phyloP scores from a whole-genome alignment of 768 basidiomycete genomes.

The Tephrocybe sp. region DNA sequence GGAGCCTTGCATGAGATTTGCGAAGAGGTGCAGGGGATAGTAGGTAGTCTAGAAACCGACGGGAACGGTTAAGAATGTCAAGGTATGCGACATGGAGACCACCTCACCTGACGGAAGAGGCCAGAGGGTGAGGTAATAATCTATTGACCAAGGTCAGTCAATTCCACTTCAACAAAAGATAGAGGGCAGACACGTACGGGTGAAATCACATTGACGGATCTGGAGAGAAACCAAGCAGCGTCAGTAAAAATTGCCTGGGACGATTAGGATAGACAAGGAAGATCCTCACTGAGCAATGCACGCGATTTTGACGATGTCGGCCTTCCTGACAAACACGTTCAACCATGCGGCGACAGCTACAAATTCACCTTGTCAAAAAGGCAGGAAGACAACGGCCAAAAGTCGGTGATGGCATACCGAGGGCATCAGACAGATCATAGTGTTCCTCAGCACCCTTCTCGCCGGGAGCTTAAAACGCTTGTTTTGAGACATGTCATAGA shows the following conservation, averaged over 20 bases:
- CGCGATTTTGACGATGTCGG: conserved; percentile 58
- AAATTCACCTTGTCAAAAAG: conserved; percentile 2
- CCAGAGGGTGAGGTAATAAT: conserved; percentile 48
- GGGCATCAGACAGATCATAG: conserved; percentile 53
- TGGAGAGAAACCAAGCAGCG: conserved; percentile 5
- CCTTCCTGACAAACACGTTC: conserved; percentile 60
- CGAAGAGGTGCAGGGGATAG: conserved; percentile 53
- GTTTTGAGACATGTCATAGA: not conserved
- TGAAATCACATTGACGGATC: conserved; percentile 48
- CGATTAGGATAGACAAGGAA: not conserved
- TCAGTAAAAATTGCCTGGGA: not conserved
- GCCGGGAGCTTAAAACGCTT: conserved; percentile 35
- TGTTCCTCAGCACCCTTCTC: conserved; percentile 52
- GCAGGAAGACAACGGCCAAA: not conserved
- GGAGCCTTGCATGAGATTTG: conserved; percentile 53
- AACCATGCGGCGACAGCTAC: conserved; percentile 59
- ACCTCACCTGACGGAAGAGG: conserved; percentile 32
- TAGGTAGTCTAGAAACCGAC: conserved; percentile 42
- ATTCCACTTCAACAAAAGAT: not conserved
- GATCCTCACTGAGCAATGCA: conserved; percentile 56
- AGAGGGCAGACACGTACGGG: conserved; percentile 28
- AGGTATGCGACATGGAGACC: conserved; percentile 2
- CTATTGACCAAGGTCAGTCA: conserved; percentile 14
- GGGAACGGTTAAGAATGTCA: not conserved
- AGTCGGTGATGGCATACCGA: conserved; percentile 26